These are phyloP conservation scores for Coemansia sp. DNA, from an alignment of 192 early-diverging fungal species.

Conservation along the genomic window DNA sequence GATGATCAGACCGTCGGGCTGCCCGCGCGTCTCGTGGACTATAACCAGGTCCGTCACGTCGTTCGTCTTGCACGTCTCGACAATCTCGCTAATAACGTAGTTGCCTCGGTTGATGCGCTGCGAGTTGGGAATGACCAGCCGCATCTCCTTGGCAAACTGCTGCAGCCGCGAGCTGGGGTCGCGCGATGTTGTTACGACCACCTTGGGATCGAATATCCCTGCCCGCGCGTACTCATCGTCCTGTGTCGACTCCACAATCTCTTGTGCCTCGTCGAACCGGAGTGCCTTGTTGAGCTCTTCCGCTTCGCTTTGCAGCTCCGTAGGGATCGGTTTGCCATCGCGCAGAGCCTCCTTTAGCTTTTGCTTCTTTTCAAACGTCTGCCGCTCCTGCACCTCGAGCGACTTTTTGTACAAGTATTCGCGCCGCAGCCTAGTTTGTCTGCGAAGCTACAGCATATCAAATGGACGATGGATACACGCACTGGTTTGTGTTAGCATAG, in stretches of 20 bases:
- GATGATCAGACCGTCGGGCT: conserved; percentile 95
- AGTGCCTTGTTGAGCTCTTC: conserved; percentile 73
- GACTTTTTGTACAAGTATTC: conserved; percentile 98
- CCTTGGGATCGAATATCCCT: conserved; percentile 91
- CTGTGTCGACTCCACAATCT: conserved; percentile 69
- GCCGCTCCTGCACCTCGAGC: conserved; percentile 87
- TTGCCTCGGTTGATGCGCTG: conserved; percentile 97
- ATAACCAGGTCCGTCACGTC: conserved; percentile 96
- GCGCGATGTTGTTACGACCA: conserved; percentile 94
- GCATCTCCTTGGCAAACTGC: conserved; percentile 98
- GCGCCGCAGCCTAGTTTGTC: conserved; percentile 82
- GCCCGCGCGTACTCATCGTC: conserved; percentile 98
- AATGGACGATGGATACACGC: neutral
- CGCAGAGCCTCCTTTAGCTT: conserved; percentile 85
- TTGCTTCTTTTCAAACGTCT: conserved; percentile 92
- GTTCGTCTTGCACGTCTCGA: conserved; percentile 90
- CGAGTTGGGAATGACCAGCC: conserved; percentile 91
- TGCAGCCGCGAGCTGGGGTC: conserved; percentile 89
- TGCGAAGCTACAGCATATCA: conserved; percentile 53
- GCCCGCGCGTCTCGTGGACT: conserved; percentile 90
- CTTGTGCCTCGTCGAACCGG: conserved; percentile 84
- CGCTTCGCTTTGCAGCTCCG: conserved; percentile 80
- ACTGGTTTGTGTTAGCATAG: neutral
- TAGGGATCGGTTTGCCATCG: conserved; percentile 86
- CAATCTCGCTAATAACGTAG: conserved; percentile 93